Base-by-base conservation (phyloP, 208 protist species). In the Trypanosoma melophagium region DNA sequence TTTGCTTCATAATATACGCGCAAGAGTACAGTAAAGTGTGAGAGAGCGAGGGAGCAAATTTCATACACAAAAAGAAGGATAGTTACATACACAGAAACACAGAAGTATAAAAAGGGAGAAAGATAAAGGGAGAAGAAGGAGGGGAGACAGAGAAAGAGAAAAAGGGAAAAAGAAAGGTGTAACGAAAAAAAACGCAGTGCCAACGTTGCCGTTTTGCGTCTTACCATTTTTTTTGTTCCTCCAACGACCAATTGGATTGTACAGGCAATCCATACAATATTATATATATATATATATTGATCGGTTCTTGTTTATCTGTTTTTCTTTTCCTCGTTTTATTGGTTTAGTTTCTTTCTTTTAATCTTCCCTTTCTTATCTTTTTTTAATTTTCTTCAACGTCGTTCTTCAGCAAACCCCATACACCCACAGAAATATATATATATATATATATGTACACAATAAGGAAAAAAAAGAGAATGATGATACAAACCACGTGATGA, bases 381-480 rank as follows among this genome's bases (percentile, higher is more conserved):
- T 44, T 14, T 44, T 12, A 14, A 44, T 12, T 44, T 44, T 44
- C 40, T 12, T 12, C 40, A 44, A 44, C 40, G n/a, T n/a, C n/a
- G n/a, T n/a, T n/a, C n/a, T n/a, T n/a, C n/a, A n/a, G n/a, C n/a
- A n/a, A n/a, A n/a, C n/a, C n/a, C n/a, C n/a, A n/a, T n/a, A n/a
- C n/a, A n/a, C n/a, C n/a, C n/a, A n/a, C n/a, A n/a, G n/a, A n/a
- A n/a, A n/a, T n/a, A n/a, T n/a, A n/a, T n/a, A n/a, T n/a, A n/a
- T n/a, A n/a, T n/a, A n/a, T n/a, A n/a, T n/a, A n/a, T n/a, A n/a
- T n/a, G n/a, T n/a, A n/a, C n/a, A n/a, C 60, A 16, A 64, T 47
- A 66, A 24, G 62, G 7, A 66, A 65, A 71, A 66, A 49, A 35
- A 56, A 12, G 12, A 38, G 12, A 56, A 64, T n/a, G 35, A 44